Evolutionary conservation across 495 filamentous ascomycete genomes (phyloP), one percentile per base, ranked within the genome.

Genomic region (Penicillium bialowiezense): DNA sequence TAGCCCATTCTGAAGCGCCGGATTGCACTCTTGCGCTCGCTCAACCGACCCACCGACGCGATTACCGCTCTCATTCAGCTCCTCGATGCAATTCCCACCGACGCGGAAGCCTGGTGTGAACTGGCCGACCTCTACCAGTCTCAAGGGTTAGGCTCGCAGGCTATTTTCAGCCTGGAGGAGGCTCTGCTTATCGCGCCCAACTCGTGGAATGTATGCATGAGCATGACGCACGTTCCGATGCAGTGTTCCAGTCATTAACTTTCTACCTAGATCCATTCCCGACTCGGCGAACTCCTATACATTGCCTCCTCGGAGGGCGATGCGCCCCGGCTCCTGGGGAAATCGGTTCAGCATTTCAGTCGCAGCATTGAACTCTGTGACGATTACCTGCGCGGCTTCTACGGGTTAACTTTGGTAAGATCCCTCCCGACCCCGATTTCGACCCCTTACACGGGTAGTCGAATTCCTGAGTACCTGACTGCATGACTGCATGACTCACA

Each of bases 61-160:
- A 87, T 89, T 38, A 73, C 82, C 42, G 81, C 82, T 32, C 70
- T 97, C 34, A 80, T 84, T 50, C 74, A 84, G 48, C 74, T 97
- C 23, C 76, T 98, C 34, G 84, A 91, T 51, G 80, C 85, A 48
- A 86, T 87, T 8, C 92, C 93, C 5, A 96, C 89, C 7, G 95
- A 97, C 72, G 85, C 86, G 9, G 93, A 98, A 66, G 85, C 89
- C 14, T 98, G 93, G 93, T 84, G 89, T 43, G 93, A 98, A 72
- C 76, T 98, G 55, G 78, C 88, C 26, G 88, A 92, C 55, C 68
- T 97, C 26, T 97, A 98, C 64, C 71, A 90, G 37, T 70, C 75
- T 1, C 86, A 90, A 58, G 87, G 87, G 5, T 68, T 89, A 58
- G 87, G 86, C 56, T 64, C 80, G 17, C 92, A 96, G 63, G 90